Evolutionary conservation across 2,329 filamentous ascomycete species (phyloP).

Genomic region (Trichoderma polysporum): DNA sequence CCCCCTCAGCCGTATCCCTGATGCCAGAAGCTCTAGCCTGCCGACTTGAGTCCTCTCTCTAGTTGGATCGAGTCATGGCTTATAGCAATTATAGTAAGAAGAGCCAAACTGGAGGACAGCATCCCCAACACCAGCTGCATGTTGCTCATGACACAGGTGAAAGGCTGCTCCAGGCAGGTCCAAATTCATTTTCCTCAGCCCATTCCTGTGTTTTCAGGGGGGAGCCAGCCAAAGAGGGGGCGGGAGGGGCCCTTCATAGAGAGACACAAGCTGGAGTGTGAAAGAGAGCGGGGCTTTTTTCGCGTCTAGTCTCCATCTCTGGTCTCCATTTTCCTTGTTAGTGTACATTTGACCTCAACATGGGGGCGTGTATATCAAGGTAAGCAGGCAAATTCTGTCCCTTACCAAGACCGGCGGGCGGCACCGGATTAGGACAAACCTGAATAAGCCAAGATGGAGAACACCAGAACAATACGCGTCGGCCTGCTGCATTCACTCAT

Average conservation of each 20-base stretch:
- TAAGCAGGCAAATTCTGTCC: constrained; percentile 11
- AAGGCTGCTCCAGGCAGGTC: background rate
- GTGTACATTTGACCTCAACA: background rate
- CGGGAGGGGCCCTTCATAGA: constrained; percentile 12
- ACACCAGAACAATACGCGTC: background rate
- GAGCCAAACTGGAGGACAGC: background rate
- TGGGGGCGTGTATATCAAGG: constrained; percentile 7
- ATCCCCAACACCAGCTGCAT: too few relatives aligned
- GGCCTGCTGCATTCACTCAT: background rate
- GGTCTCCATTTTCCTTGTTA: constrained; percentile 14
- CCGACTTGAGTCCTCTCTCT: background rate
- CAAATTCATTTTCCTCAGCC: background rate
- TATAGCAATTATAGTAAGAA: background rate
- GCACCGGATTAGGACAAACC: constrained; percentile 10
- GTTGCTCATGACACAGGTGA: background rate
- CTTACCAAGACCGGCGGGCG: constrained; percentile 16
- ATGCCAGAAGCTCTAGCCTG: background rate
- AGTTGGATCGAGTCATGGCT: background rate
- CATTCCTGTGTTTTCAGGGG: constrained; percentile 3
- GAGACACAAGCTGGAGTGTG: constrained; percentile 1
- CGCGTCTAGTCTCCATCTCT: constrained; percentile 2
- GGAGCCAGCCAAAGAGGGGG: constrained; percentile 10
- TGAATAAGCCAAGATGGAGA: background rate
- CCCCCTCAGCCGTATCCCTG: background rate
- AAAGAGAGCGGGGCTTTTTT: constrained; percentile 7